These are phyloP conservation scores for Boletellus ananiceps DNA, from an alignment of 768 basidiomycete genomes.

Conservation along the genomic window DNA sequence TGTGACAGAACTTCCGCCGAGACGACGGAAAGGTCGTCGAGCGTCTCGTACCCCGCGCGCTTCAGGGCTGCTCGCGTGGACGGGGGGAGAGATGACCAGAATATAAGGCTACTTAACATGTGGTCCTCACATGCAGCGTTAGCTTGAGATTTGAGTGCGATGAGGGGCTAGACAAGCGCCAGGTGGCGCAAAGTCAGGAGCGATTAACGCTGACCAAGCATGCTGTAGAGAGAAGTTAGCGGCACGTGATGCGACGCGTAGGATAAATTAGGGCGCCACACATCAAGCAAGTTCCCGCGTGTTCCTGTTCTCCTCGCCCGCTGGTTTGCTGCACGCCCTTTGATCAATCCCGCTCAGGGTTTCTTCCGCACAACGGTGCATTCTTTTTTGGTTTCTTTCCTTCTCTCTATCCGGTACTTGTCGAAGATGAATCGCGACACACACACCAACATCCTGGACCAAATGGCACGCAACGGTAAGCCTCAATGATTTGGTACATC, in stretches of 20 bases:
- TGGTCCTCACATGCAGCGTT: neutral
- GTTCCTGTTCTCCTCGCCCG: slow-evolving; percentile 24
- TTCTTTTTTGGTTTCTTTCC: slow-evolving; percentile 13
- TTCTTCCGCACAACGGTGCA: neutral
- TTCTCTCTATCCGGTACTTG: slow-evolving; percentile 10
- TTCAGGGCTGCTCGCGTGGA: slow-evolving; percentile 44
- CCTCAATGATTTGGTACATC: neutral
- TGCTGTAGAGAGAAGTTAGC: slow-evolving; percentile 7
- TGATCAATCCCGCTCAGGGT: slow-evolving; percentile 7
- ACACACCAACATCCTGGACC: slow-evolving; percentile 43
- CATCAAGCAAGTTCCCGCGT: slow-evolving; percentile 20
- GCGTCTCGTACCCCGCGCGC: slow-evolving; percentile 53
- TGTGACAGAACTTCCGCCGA: slow-evolving; percentile 46
- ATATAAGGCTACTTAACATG: slow-evolving; percentile 42
- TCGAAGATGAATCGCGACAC: slow-evolving; percentile 29
- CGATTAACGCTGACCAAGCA: slow-evolving; percentile 1
- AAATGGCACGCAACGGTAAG: slow-evolving; percentile 30
- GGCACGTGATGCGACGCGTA: slow-evolving; percentile 29
- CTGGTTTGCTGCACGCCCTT: slow-evolving; percentile 16
- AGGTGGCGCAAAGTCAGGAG: neutral
- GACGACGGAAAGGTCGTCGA: slow-evolving; percentile 44
- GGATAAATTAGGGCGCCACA: slow-evolving; percentile 21
- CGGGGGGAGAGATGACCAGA: slow-evolving; percentile 43
- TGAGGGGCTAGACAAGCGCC: neutral
- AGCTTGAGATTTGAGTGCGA: neutral